Evolutionary conservation across 345 rosid genomes (phyloP).

Genomic region (Ailanthus altissimus): DNA sequence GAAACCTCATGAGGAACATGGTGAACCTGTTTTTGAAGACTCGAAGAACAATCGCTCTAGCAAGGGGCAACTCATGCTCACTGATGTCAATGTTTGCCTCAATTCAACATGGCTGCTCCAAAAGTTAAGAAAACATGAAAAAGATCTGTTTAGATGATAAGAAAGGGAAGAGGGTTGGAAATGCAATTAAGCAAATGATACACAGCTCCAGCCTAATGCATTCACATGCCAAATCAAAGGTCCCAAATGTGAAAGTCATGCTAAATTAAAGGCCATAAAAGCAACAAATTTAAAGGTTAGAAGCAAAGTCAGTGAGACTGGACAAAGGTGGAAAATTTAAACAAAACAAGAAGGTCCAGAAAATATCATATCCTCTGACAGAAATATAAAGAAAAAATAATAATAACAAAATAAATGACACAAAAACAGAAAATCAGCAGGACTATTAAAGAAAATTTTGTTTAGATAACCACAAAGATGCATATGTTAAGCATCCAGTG

Average conservation of each 20-base stretch:
- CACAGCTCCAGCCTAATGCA: not conserved
- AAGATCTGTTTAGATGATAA: not conserved
- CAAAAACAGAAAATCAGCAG: not conserved
- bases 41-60: conserved; percentile 78
- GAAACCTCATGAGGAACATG: conserved; percentile 24
- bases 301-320: not conserved
- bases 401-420: not conserved
- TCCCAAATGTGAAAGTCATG: not conserved
- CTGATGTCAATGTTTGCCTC: conserved; percentile 61
- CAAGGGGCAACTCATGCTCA: conserved; percentile 58
- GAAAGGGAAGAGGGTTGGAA: not conserved
- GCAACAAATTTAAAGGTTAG: not conserved
- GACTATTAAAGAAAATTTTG: not conserved
- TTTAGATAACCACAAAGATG: not conserved
- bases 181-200: not conserved
- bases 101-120: conserved; percentile 59
- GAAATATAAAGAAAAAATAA: not conserved
- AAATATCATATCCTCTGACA: not conserved
- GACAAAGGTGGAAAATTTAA: not conserved
- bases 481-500: not conserved
- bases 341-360: not conserved
- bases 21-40: conserved; percentile 61
- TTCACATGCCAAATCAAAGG: not conserved
- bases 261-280: conserved; percentile 6
- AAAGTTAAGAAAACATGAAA: conserved; percentile 8